phyloP scores from a whole-genome alignment of 805 yeast species.

The Yarrowia sp. region DNA sequence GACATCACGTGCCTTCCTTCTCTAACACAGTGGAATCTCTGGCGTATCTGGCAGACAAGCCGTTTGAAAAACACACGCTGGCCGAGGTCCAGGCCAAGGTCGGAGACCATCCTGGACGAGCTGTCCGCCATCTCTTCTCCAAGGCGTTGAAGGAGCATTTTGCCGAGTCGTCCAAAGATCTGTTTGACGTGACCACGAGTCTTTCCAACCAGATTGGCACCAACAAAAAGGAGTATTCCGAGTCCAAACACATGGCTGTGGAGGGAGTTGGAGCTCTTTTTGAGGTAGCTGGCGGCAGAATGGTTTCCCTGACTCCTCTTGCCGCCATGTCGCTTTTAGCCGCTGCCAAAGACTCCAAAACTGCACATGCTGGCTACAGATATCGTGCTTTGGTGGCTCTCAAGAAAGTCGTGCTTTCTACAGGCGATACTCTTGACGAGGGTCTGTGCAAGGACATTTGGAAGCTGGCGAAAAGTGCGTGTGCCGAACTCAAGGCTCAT shows the following conservation, averaged over 20 bases:
- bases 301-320: constrained; percentile 37
- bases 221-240: constrained; percentile 32
- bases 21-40: constrained; percentile 21
- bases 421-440: constrained; percentile 38
- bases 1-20: no score
- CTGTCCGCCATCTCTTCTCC: constrained; percentile 9
- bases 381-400: constrained; percentile 31
- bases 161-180: constrained; percentile 10
- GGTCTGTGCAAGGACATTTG: constrained; percentile 35
- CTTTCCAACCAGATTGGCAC: constrained; percentile 12
- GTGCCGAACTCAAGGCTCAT: constrained; percentile 34
- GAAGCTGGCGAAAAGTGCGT: constrained; percentile 34
- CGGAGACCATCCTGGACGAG: constrained; percentile 6
- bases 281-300: constrained; percentile 34
- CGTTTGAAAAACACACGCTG: not conserved
- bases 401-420: constrained; percentile 29
- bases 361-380: constrained; percentile 33
- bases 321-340: constrained; percentile 34
- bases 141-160: constrained; percentile 17
- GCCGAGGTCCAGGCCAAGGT: not conserved
- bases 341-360: constrained; percentile 30
- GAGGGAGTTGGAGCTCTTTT: constrained; percentile 33
- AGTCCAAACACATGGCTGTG: constrained; percentile 33
- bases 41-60: constrained; percentile 1
- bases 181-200: constrained; percentile 6